Base-by-base conservation (phyloP, 768 basidiomycete genomes). In the Tubosaeta sp. region DNA sequence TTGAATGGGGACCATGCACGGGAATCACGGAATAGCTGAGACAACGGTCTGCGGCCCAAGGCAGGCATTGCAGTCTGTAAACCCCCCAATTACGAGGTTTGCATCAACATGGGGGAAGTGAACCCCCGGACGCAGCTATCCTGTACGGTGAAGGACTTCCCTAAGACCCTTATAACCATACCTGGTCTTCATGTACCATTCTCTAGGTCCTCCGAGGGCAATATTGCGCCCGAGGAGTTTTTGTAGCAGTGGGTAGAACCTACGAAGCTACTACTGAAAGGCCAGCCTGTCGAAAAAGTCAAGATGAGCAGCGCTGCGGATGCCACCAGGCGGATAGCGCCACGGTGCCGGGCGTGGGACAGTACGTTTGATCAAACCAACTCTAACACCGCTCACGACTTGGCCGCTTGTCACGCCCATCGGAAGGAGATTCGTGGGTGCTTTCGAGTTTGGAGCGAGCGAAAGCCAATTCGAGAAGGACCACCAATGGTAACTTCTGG, bases 351-450 rank as follows among this genome's bases (percentile, higher is more conserved):
- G 19, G 43, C 43, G 44, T 44, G 44, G 3, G 44, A 44, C 19
- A 32, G n/a, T n/a, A n/a, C n/a, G 27, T 3, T 22, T 16, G 16
- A 25, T 42, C 25, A n/a, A 13, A 27, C 18, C 18, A 30, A 29
- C 25, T 38, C 39, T 40, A 41, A 25, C 24, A 41, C 40, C 40
- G 24, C 22, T 12, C 24, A 24, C 12, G 8, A 38, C 14, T n/a
- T n/a, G 14, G 3, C 21, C n/a, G 19, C 18, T 11, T 38, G n/a
- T 22, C 49, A 45, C 29, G n/a, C 25, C 54, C 40, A 39, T 60
- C 46, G 45, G 59, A 46, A 27, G 42, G 3, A 27, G 27, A 41
- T 59, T 62, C 57, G 25, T 6, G 4, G 31, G 40, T 52, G 36
- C 14, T 49, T 63, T 53, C 42, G 12, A 47, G 48, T 39, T 42